These are phyloP conservation scores for Cercospora sp. DNA, from an alignment of 2,329 filamentous ascomycete genomes.

Conservation along the genomic window DNA sequence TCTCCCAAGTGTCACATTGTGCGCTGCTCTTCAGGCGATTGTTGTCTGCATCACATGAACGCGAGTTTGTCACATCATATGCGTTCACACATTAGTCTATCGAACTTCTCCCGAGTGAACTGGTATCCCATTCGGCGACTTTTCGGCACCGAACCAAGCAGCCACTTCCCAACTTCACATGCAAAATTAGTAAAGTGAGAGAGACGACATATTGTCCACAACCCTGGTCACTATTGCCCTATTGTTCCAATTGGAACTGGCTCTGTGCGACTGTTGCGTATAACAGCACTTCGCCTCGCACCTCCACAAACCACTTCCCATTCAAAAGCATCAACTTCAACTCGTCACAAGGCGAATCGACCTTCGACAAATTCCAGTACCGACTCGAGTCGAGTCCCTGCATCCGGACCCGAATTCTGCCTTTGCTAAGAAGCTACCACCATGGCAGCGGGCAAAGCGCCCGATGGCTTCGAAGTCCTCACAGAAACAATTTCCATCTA, in stretches of 20 bases:
- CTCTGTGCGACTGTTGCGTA: background rate
- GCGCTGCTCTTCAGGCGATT: background rate
- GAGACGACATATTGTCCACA: background rate
- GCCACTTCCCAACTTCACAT: background rate
- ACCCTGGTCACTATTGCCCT: background rate
- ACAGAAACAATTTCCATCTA: slow-evolving; percentile 16
- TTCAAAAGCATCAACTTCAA: too few relatives aligned
- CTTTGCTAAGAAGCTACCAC: background rate
- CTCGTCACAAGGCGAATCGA: background rate
- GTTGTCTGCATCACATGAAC: background rate
- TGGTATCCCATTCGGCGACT: background rate
- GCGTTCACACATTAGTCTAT: background rate
- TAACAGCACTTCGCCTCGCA: too few relatives aligned
- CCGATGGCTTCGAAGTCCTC: slow-evolving; percentile 12
- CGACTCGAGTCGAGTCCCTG: background rate
- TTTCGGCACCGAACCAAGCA: slow-evolving; percentile 1
- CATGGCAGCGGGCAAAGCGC: slow-evolving; percentile 4
- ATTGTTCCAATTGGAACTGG: background rate
- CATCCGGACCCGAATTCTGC: too few relatives aligned
- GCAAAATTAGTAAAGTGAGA: background rate
- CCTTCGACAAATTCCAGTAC: background rate
- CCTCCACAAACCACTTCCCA: too few relatives aligned
- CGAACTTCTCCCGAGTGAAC: background rate
- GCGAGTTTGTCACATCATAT: background rate
- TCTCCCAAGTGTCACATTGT: background rate